Percentiles rank a stretch among this genome's conserved stretches.
phyloP scores from a whole-genome alignment of 495 filamentous ascomycete genomes.

The Poronia punctata region DNA sequence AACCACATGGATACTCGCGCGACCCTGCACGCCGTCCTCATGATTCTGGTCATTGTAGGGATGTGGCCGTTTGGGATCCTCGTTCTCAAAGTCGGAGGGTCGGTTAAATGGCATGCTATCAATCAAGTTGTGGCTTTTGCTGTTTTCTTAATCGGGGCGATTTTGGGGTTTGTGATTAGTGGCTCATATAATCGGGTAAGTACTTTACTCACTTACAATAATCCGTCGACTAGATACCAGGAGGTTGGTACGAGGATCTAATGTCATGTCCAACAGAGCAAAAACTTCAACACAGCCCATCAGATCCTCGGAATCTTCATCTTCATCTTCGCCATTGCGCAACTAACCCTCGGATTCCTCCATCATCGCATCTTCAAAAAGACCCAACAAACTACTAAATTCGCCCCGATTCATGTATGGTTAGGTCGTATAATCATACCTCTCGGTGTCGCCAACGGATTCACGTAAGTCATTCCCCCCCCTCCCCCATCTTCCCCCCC shows the following conservation, averaged over 20 bases:
- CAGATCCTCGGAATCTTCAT: slow-evolving; percentile 53
- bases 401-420: slow-evolving; percentile 42
- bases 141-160: slow-evolving; percentile 40
- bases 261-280: slow-evolving; percentile 31
- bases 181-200: slow-evolving; percentile 45
- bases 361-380: slow-evolving; percentile 44
- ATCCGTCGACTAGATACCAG: too few relatives aligned
- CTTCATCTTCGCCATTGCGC: slow-evolving; percentile 38
- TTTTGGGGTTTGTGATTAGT: slow-evolving; percentile 44
- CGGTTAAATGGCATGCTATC: slow-evolving; percentile 42
- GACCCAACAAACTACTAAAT: slow-evolving; percentile 34
- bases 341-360: slow-evolving; percentile 42
- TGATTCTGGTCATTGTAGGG: slow-evolving; percentile 46
- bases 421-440: slow-evolving; percentile 45
- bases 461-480: slow-evolving; percentile 26
- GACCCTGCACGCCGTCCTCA: slow-evolving; percentile 44
- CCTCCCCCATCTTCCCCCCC: neutral
- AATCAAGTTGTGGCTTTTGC: slow-evolving; percentile 39
- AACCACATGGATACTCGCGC: slow-evolving; percentile 20
- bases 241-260: too few relatives aligned
- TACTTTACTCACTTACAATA: neutral
- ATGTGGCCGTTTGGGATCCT: slow-evolving; percentile 50
- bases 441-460: slow-evolving; percentile 45
- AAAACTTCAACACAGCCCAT: slow-evolving; percentile 46
- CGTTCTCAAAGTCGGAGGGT: slow-evolving; percentile 38